A percentile compares a stretch with the other conserved stretches of the same genome.
phyloP scores from a whole-genome alignment of 1,284 basidiomycete genomes.

The Fomitopsis pinicola region DNA sequence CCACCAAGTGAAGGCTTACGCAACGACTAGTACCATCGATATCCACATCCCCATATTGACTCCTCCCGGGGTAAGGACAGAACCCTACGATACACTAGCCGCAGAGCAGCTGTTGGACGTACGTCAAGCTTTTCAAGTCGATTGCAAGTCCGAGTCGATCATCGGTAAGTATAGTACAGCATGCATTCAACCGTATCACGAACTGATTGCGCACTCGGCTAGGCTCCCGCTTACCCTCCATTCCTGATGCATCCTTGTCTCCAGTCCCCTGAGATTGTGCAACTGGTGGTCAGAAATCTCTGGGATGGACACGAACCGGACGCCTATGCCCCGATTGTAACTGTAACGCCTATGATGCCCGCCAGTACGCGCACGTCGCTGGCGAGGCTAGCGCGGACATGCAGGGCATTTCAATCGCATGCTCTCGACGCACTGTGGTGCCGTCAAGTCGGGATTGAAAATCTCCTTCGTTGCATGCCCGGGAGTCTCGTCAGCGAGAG shows the following conservation, averaged over 20 bases:
- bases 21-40: no score
- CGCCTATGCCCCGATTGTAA: background rate
- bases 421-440: background rate
- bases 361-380: background rate
- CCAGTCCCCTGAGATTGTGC: background rate
- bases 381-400: background rate
- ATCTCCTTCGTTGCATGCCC: background rate
- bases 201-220: background rate
- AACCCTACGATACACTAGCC: no score
- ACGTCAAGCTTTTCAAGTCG: no score
- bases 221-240: no score
- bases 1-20: no score
- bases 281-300: background rate
- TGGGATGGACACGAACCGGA: background rate
- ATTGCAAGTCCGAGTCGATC: no score
- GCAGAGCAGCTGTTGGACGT: no score
- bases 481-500: background rate
- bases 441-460: background rate
- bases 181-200: no score
- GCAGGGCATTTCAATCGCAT: background rate
- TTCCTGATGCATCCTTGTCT: background rate
- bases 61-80: no score
- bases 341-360: background rate
- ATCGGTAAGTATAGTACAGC: no score
- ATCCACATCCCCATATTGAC: no score